Base-by-base conservation (phyloP, 2,329 filamentous ascomycete species). In the Coleophoma cylindrospora region DNA sequence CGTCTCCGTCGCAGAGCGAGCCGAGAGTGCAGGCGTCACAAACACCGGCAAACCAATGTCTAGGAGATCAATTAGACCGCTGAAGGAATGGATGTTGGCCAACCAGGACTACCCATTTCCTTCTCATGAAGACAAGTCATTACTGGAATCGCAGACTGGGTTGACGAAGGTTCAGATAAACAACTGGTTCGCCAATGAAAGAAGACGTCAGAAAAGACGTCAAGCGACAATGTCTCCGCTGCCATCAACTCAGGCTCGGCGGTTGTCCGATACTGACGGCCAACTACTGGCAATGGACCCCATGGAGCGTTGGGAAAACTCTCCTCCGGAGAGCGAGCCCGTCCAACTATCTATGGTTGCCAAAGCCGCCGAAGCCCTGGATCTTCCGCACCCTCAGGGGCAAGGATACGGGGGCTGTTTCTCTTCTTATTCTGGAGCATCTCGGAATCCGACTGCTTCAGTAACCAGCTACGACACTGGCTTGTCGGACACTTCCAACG, bases 161-260 rank as follows among this genome's bases (percentile, higher is more conserved):
- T 66, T 77, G 14, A 75, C 68, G 17, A 64, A 64, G 45, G 71
- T 66, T 2, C 71, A 75, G 34, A 68, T 77, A 3, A 62, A 70
- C 19, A 75, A 74, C 47, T 78, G 74, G 74, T 77, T 78, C 54
- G 69, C 73, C 19, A 78, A 78, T 54, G 74, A 73, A 1, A 66
- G 75, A 17, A 69, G 75, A 8, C 73, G 74, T 1, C 70, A 76
- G 64, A n/a, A 48, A 48, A 43, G 12, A 15, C 37, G 37, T 15
- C 10, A 40, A 14, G n/a, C n/a, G 12, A 19, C 13, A 3, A n/a
- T 40, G 12, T 13, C 37, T 14, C 27, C 27, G 4, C 7, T 27
- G 27, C 27, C 7, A 10, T 27, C 27, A 7, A 27, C 27, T 7
- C 27, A 27, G 7, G 27, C 27, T 10, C 27, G 27, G 27, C 27